Evolutionary conservation across 148 eudicot genomes (phyloP), one percentile per base, ranked within the genome.

Genomic region (Camellia granthamiana): DNA sequence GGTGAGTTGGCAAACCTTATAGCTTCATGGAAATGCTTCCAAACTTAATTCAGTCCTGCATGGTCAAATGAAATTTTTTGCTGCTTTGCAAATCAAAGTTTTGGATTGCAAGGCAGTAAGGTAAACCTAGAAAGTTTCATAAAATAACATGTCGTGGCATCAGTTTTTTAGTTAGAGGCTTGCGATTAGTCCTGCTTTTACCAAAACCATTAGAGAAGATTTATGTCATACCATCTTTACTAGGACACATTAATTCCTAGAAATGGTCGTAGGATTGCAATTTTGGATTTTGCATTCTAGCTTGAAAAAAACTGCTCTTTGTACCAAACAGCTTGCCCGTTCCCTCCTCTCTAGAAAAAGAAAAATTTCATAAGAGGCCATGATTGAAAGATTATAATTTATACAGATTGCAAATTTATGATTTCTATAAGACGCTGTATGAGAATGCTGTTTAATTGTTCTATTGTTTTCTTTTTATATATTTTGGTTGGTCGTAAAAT

Each of bases 211-310:
- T 16, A 59, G 62, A 59, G 62, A 59, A 16, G 62, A 16, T 59
- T 59, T 59, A 16, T 59, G 19, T 14, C n/a, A 59, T 59, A 59
- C 30, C 55, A n/a, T 13, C 56, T 70, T 38, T 47, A 3, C 56
- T 47, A n/a, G 55, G 56, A 47, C 4, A 47, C 74, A 70, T 47
- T n/a, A 70, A n/a, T 70, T 47, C 52, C 74, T 46, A n/a, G 74
- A 70, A 70, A 69, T 43, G 52, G 52, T 69, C 21, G n/a, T 69
- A 69, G 15, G 72, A 3, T 69, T 69, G 72, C 52, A 43, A 70
- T 4, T 55, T 55, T 47, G 74, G 74, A 70, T 70, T 30, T 30
- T 9, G 30, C 5, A n/a, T 70, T 70, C 56, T 46, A 4, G 56
- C 74, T 70, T 70, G 41, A 13, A 7, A 49, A 70, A 18, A 70